Percentiles rank a stretch among this genome's conserved stretches.
Conservation (phyloP, 768 basidiomycete genomes). For the Antrodiella citrinella region DNA sequence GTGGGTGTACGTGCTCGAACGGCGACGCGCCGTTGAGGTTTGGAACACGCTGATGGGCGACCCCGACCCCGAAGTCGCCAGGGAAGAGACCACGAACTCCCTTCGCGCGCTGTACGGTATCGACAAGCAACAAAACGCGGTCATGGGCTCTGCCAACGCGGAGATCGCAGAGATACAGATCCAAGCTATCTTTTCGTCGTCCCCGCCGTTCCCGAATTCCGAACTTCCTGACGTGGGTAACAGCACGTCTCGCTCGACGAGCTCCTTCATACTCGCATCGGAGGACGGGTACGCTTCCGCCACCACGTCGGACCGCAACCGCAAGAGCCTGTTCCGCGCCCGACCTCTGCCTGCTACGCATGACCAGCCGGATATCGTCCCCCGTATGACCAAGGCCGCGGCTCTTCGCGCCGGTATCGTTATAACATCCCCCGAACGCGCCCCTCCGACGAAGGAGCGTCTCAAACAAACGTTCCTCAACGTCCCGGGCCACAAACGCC, state of each 20-base stretch:
- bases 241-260: slow-evolving; percentile 20
- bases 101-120: slow-evolving; percentile 64
- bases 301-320: slow-evolving; percentile 33
- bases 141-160: slow-evolving; percentile 65
- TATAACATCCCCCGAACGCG: slow-evolving; percentile 36
- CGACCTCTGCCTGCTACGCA: slow-evolving; percentile 58
- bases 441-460: slow-evolving; percentile 52
- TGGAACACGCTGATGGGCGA: slow-evolving; percentile 73
- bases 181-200: slow-evolving; percentile 68
- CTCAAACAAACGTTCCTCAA: slow-evolving; percentile 60
- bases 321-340: slow-evolving; percentile 53
- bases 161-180: slow-evolving; percentile 77
- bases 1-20: slow-evolving; percentile 89
- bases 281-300: slow-evolving; percentile 38
- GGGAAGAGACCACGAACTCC: slow-evolving; percentile 49
- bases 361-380: slow-evolving; percentile 58
- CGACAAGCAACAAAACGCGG: slow-evolving; percentile 45
- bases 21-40: slow-evolving; percentile 73
- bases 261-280: slow-evolving; percentile 37
- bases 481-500: slow-evolving; percentile 77
- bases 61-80: slow-evolving; percentile 49
- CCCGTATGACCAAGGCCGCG: slow-evolving; percentile 70
- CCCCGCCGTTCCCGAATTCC: slow-evolving; percentile 66
- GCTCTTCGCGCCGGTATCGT: slow-evolving; percentile 58
- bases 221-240: slow-evolving; percentile 44